phyloP scores from a whole-genome alignment of 2,329 filamentous ascomycete genomes.

The Diaporthe sp. region DNA sequence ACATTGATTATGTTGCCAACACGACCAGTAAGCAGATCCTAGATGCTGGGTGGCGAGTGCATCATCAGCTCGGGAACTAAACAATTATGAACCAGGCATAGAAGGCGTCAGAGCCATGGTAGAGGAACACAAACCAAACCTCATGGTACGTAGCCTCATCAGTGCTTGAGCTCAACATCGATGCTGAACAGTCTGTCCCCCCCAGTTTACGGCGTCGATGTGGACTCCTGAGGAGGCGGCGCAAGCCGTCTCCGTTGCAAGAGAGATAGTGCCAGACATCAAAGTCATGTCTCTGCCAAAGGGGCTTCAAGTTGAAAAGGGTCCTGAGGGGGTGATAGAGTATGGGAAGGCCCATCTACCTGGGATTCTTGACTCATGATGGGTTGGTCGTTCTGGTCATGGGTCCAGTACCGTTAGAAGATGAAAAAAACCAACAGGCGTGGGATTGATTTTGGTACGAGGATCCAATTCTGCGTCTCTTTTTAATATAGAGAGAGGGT shows the following conservation, averaged over 20 bases:
- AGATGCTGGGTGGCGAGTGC: not conserved
- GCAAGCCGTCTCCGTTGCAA: constrained; percentile 60
- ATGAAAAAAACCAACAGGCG: not conserved
- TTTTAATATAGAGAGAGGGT: too few relatives aligned
- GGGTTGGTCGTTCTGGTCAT: not conserved
- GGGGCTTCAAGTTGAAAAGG: constrained; percentile 64
- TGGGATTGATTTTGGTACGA: not conserved
- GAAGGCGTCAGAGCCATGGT: not conserved
- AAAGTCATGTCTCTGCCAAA: constrained; percentile 65
- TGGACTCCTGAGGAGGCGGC: constrained; percentile 60
- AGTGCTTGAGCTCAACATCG: not conserved
- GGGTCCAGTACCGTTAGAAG: accelerated
- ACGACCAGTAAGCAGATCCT: constrained; percentile 63
- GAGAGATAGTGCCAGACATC: constrained; percentile 58
- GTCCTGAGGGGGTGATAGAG: constrained; percentile 66
- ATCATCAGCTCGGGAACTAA: constrained; percentile 44
- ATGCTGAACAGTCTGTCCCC: not conserved
- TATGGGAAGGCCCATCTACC: constrained; percentile 61
- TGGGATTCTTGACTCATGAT: constrained; percentile 40
- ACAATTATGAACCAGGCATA: constrained; percentile 13
- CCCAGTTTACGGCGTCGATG: constrained; percentile 52
- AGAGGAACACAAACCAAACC: constrained; percentile 21
- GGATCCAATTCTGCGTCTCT: not conserved
- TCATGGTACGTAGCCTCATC: not conserved
- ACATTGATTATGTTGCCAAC: constrained; percentile 74